phyloP scores from a whole-genome alignment of 148 eudicot species.

The Polygonum aviculare region DNA sequence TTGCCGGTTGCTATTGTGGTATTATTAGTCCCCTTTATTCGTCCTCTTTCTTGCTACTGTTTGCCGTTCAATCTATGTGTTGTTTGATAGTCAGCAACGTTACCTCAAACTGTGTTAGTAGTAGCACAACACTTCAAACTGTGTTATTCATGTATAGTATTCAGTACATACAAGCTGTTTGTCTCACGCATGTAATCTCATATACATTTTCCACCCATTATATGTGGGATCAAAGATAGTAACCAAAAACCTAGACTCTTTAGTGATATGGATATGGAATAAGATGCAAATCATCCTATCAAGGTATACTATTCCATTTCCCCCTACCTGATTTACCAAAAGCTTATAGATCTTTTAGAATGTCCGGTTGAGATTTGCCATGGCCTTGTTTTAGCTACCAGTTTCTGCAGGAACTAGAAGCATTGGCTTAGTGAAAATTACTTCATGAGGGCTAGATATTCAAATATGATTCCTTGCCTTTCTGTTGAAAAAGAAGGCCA shows the following conservation, averaged over 20 bases:
- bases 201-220: neutral
- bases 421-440: neutral
- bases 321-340: neutral
- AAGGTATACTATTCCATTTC: neutral
- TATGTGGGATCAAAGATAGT: neutral
- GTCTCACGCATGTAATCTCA: neutral
- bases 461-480: neutral
- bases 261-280: neutral
- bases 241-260: neutral
- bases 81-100: neutral
- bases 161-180: neutral
- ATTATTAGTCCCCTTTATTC: constrained; percentile 10
- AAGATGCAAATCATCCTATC: neutral
- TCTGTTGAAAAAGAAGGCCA: neutral
- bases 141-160: neutral
- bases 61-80: neutral
- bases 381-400: neutral
- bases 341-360: neutral
- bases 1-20: constrained; percentile 85
- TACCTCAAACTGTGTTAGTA: neutral
- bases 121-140: neutral
- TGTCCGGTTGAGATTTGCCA: neutral
- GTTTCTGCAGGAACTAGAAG: neutral
- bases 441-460: neutral
- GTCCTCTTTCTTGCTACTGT: constrained; percentile 2